Percentiles rank a stretch among this genome's conserved stretches.
These are phyloP conservation scores for Trypanosoma boissoni DNA, from an alignment of 208 protist genomes.

Conservation along the genomic window DNA sequence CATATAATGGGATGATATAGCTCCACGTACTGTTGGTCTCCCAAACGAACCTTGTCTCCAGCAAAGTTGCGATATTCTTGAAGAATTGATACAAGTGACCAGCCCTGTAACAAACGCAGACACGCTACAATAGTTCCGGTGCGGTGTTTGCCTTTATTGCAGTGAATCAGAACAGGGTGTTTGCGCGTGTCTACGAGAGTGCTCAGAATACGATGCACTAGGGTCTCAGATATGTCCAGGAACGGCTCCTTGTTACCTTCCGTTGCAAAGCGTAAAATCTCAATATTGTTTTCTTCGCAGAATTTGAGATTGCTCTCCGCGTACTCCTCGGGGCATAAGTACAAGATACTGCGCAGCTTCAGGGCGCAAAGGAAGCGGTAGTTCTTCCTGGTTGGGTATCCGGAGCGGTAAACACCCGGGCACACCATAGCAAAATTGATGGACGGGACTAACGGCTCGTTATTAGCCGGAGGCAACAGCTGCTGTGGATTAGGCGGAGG, in stretches of 20 bases:
- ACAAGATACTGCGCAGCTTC: slow-evolving; percentile 92
- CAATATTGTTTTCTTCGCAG: slow-evolving; percentile 79
- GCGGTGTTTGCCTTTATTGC: slow-evolving; percentile 97
- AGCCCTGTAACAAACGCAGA: slow-evolving; percentile 92
- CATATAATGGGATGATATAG: slow-evolving; percentile 90
- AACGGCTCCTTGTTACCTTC: slow-evolving; percentile 98
- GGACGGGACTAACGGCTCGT: slow-evolving; percentile 73
- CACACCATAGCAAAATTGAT: slow-evolving; percentile 97
- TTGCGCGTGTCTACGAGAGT: slow-evolving; percentile 89
- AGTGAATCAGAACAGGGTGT: slow-evolving; percentile 97
- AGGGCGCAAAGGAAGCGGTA: slow-evolving; percentile 95
- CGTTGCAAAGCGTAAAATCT: slow-evolving; percentile 92
- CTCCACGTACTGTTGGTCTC: slow-evolving; percentile 98
- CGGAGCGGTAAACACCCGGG: slow-evolving; percentile 94
- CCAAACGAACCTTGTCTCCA: slow-evolving; percentile 91
- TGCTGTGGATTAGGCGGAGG: slow-evolving; percentile 18
- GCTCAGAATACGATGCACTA: slow-evolving; percentile 86
- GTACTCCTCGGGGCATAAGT: slow-evolving; percentile 94
- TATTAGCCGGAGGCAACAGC: slow-evolving; percentile 17
- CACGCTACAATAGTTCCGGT: slow-evolving; percentile 95
- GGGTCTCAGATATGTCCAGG: slow-evolving; percentile 93
- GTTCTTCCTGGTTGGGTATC: slow-evolving; percentile 97
- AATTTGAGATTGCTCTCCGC: slow-evolving; percentile 93
- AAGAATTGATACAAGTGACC: slow-evolving; percentile 95
- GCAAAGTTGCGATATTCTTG: slow-evolving; percentile 96